Base-by-base conservation (phyloP, 148 eudicot genomes). In the Rhododendron ovatum region DNA sequence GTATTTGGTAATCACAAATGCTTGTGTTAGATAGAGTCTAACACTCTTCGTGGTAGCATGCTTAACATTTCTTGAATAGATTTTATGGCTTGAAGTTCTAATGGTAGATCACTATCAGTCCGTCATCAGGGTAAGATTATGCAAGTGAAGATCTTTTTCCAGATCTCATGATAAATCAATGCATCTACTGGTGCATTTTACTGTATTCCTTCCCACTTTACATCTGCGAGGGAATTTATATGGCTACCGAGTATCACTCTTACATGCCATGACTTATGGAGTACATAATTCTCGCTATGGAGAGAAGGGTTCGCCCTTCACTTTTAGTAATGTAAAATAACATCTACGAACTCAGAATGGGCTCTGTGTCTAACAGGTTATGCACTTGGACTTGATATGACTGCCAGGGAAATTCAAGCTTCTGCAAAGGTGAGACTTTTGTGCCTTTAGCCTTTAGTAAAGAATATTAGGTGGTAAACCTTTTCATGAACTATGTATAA, bases 341-440 rank as follows among this genome's bases (percentile, higher is more conserved):
- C 24, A 78, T 55, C 28, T 35, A 50, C 7, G 37, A 79, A 20
- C 82, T 81, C 59, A 50, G 17, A 55, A 28, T 73, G 13, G 51
- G 22, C 22, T 1, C 22, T 61, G 50, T 78, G 6, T 84, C 30
- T 26, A 59, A 26, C 90, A 95, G 98, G 98, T 85, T 95, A 95
- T 91, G 98, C 98, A 30, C 91, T 95, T 94, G 98, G 91, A 45
- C 86, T 95, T 86, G 98, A 95, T 86, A 95, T 95, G 98, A 95
- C 98, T 83, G 98, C 96, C 11, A 95, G 96, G 91, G 95, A 95
- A 87, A 93, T 94, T 86, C 98, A 95, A 85, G 86, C 98, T 89
- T 33, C 87, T 83, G 96, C 96, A 73, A 95, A 95, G 98, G 98
- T 92, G 76, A 6, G 9, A 20, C 65, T 59, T 59, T 59, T 59